A percentile compares a stretch with the other conserved stretches of the same genome.
Evolutionary conservation across 2,329 filamentous ascomycete genomes (phyloP).

Genomic region (Amylocarpus encephaloides): DNA sequence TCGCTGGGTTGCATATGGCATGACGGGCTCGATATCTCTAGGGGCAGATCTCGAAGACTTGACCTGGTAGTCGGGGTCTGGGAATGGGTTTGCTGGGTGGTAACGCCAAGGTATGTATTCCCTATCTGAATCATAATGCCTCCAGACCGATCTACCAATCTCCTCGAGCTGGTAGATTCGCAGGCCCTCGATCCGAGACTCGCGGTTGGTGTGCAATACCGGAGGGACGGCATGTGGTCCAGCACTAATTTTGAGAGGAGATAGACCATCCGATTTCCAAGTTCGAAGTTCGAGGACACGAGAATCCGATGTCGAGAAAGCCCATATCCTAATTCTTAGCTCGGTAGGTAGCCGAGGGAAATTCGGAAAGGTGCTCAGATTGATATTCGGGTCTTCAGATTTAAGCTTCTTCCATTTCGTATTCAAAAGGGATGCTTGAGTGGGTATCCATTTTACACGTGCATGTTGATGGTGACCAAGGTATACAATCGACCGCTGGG

Average conservation of each 20-base stretch:
- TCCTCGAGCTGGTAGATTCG: conserved; percentile 13
- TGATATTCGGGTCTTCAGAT: not conserved
- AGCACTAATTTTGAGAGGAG: conserved; percentile 16
- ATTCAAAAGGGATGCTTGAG: not conserved
- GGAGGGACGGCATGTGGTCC: conserved; percentile 11
- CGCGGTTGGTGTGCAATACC: conserved; percentile 17
- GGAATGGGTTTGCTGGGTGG: conserved; percentile 14
- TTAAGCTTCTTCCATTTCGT: not conserved
- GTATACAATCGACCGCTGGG: not conserved
- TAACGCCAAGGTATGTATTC: conserved; percentile 15
- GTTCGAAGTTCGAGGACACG: conserved; percentile 22
- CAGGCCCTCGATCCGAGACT: conserved; percentile 18
- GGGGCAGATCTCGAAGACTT: not conserved
- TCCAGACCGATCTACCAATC: conserved; percentile 14
- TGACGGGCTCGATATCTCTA: not conserved
- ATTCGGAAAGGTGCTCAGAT: conserved; percentile 10
- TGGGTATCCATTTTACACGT: conserved; percentile 10
- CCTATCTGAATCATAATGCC: conserved; percentile 1
- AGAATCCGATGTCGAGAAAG: conserved; percentile 6
- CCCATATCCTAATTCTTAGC: conserved; percentile 23
- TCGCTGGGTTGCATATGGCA: conserved; percentile 10
- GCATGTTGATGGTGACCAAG: conserved; percentile 6
- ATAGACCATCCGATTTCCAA: conserved; percentile 10
- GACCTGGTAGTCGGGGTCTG: not conserved
- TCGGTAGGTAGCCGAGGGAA: conserved; percentile 21